Evolutionary conservation across 306 rosid species (phyloP).

Genomic region (Ormosia emarginata): DNA sequence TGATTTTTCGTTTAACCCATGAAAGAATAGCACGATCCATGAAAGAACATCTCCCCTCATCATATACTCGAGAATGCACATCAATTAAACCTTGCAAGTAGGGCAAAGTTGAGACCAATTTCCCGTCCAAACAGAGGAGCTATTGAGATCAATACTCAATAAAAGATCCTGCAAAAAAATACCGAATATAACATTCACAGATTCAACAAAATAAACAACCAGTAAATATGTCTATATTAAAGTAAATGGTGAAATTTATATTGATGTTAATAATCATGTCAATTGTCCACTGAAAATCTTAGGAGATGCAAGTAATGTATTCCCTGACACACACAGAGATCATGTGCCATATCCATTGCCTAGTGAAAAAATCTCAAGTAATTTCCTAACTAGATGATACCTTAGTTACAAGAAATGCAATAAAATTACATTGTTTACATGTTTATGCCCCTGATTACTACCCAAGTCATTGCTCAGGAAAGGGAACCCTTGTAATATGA

Average conservation of each 20-base stretch:
- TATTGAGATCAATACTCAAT: constrained; percentile 72
- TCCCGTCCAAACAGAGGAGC: constrained; percentile 76
- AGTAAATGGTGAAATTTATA: background rate
- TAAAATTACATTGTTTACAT: background rate
- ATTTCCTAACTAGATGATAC: constrained; percentile 1
- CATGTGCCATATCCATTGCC: background rate
- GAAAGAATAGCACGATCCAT: too few relatives aligned
- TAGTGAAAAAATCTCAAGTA: background rate
- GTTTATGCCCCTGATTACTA: background rate
- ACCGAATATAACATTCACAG: constrained; percentile 4
- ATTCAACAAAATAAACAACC: background rate
- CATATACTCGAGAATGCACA: constrained; percentile 23
- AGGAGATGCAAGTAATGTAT: constrained; percentile 6
- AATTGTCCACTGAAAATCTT: background rate
- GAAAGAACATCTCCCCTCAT: too few relatives aligned
- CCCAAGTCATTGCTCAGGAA: background rate
- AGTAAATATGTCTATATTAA: background rate
- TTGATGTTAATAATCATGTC: constrained; percentile 10
- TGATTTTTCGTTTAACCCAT: too few relatives aligned
- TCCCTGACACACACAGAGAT: constrained; percentile 4
- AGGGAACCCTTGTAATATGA: constrained; percentile 12
- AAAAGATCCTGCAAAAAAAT: constrained; percentile 71
- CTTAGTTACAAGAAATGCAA: background rate
- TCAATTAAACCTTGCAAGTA: constrained; percentile 80
- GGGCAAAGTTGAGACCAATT: constrained; percentile 99